Percentiles rank a stretch among this genome's conserved stretches.
phyloP scores from a whole-genome alignment of 2,329 filamentous ascomycete genomes.

The Ophiostoma pallidulum region DNA sequence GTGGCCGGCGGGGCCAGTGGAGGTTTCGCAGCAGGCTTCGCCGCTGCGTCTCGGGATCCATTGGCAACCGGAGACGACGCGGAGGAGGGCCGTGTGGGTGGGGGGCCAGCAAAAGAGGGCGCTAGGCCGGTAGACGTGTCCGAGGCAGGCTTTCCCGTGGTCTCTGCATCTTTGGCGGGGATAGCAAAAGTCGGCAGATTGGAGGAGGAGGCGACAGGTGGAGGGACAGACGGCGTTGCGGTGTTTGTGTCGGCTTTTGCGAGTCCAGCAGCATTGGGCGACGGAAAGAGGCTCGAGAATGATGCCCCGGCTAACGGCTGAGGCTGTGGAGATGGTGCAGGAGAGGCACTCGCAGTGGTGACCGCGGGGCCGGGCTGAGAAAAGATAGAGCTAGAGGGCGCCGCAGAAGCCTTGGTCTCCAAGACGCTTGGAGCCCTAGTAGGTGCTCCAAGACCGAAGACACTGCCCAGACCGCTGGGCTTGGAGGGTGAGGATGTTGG shows the following conservation, averaged over 20 bases:
- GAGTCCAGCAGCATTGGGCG: neutral
- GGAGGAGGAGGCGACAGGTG: neutral
- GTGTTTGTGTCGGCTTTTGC: neutral
- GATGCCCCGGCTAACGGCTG: neutral
- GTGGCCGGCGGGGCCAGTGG: neutral
- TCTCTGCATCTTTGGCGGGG: too few species aligned
- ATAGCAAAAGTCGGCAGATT: too few species aligned
- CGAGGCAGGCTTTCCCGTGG: too few species aligned
- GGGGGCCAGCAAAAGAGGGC: neutral
- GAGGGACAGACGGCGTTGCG: neutral
- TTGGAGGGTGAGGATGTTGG: neutral
- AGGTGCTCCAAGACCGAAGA: neutral
- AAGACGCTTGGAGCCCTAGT: slow-evolving; percentile 1
- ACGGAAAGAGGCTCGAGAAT: slow-evolving; percentile 4
- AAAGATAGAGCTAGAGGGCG: neutral
- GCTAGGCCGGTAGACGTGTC: too few species aligned
- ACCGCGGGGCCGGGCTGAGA: neutral
- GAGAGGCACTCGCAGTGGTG: neutral
- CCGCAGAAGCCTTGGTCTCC: neutral
- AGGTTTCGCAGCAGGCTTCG: slow-evolving; percentile 10
- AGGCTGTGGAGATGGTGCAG: neutral
- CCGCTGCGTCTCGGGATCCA: neutral
- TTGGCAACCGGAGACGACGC: neutral
- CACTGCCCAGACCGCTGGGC: neutral
- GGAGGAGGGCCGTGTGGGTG: too few species aligned